Conservation (phyloP, 257 asterid species). For the Cordia subcordata region DNA sequence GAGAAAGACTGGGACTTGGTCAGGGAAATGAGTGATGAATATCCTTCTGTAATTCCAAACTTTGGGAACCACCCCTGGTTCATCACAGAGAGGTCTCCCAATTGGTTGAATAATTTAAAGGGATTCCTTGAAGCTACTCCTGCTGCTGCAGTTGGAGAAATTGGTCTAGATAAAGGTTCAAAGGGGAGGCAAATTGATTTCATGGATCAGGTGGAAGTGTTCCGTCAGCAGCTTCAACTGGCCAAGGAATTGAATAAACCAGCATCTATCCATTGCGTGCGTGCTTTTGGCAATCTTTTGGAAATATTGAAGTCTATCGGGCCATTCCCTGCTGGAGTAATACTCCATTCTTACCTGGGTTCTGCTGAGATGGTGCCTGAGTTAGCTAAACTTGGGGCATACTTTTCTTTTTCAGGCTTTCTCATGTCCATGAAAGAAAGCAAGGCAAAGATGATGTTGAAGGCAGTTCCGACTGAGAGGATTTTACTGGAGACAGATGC, state of each 20-base stretch:
- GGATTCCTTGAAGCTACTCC: conserved; percentile 56
- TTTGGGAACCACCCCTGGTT: conserved; percentile 93
- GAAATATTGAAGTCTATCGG: conserved; percentile 67
- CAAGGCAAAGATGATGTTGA: conserved; percentile 86
- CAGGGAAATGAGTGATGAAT: conserved; percentile 59
- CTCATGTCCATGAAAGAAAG: conserved; percentile 83
- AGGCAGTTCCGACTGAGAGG: conserved; percentile 68
- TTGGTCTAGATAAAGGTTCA: conserved; percentile 92
- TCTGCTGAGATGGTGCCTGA: conserved; percentile 96
- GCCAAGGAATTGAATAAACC: conserved; percentile 79
- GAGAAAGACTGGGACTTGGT: conserved; percentile 93
- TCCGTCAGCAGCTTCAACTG: conserved; percentile 71
- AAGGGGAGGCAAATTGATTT: conserved; percentile 63
- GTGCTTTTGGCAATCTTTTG: conserved; percentile 84
- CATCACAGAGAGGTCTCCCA: conserved; percentile 57
- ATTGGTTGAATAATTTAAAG: conserved; percentile 64
- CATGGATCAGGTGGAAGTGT: conserved; percentile 63
- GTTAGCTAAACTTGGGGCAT: conserved; percentile 70
- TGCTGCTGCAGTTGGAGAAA: conserved; percentile 91
- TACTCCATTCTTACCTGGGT: conserved; percentile 87
- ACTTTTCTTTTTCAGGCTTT: conserved; percentile 92
- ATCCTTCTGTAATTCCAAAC: conserved; percentile 73
- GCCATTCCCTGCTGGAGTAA: conserved; percentile 78
- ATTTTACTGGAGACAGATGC: conserved; percentile 96
- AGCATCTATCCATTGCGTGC: conserved; percentile 89